phyloP scores from a whole-genome alignment of 83 land plant species.

The Picea engelmannii region DNA sequence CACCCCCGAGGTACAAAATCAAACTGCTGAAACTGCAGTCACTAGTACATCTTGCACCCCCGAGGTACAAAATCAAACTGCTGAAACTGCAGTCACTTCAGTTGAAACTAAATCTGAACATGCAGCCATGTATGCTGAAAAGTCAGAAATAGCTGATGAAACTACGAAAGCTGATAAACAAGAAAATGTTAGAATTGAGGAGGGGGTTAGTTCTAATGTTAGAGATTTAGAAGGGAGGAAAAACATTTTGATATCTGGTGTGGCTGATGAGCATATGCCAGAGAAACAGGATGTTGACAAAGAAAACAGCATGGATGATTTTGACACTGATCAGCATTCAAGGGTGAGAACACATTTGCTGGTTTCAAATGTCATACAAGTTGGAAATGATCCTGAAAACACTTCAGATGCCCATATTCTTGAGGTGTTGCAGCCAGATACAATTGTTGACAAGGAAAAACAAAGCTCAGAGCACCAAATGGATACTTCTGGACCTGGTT shows the following conservation, averaged over 20 bases:
- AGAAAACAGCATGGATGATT: not conserved
- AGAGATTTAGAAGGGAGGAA: not conserved
- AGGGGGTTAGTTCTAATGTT: not conserved
- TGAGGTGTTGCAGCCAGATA: not conserved
- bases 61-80: not conserved
- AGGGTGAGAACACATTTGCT: not conserved
- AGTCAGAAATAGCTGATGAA: not conserved
- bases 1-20: too few species aligned
- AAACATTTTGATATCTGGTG: not conserved
- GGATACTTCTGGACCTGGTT: conserved; percentile 1
- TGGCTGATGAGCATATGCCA: not conserved
- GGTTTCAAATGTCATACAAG: not conserved
- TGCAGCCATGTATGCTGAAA: conserved; percentile 1
- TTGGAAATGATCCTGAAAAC: not conserved
- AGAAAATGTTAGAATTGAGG: not conserved
- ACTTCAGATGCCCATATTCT: not conserved
- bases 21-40: too few species aligned
- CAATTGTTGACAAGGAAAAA: not conserved
- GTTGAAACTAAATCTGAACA: conserved; percentile 1
- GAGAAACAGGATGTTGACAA: not conserved
- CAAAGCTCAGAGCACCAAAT: not conserved
- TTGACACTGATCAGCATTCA: not conserved
- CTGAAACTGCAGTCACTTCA: conserved; percentile 3
- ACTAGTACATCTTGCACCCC: too few species aligned
- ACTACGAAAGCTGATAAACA: not conserved